phyloP scores from a whole-genome alignment of 441 rosid species.

The Cnidoscolus chayamansa region DNA sequence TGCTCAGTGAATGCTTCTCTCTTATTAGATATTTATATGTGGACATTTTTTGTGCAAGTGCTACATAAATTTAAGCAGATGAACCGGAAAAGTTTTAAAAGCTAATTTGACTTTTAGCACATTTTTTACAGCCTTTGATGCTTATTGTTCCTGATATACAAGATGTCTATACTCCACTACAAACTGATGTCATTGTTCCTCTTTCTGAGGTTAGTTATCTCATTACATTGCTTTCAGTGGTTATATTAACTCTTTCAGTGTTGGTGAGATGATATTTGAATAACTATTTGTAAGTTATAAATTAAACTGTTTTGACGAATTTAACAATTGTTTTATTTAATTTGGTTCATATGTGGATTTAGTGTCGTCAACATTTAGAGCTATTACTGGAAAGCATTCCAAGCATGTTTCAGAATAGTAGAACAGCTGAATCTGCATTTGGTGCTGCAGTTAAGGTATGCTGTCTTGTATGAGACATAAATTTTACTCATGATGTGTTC shows the following conservation, averaged over 20 bases:
- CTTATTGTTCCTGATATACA: slow-evolving; percentile 70
- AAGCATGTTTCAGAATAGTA: slow-evolving; percentile 71
- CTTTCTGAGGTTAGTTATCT: slow-evolving; percentile 64
- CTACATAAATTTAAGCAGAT: neutral
- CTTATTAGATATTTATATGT: no score
- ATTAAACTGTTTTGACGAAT: no score
- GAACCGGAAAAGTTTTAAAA: neutral
- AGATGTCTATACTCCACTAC: slow-evolving; percentile 81
- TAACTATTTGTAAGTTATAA: no score
- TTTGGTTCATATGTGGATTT: slow-evolving; percentile 27
- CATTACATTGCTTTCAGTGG: neutral
- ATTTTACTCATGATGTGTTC: neutral
- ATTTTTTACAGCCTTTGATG: slow-evolving; percentile 61
- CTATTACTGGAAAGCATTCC: slow-evolving; percentile 89
- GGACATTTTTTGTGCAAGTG: neutral
- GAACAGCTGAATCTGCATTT: slow-evolving; percentile 81
- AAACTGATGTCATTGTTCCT: slow-evolving; percentile 63
- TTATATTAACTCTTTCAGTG: no score
- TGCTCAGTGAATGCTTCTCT: neutral
- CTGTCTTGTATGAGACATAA: neutral
- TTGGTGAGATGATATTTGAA: no score
- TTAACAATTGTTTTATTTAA: neutral
- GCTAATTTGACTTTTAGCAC: neutral
- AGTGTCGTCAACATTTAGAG: slow-evolving; percentile 91
- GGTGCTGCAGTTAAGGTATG: slow-evolving; percentile 91